Base-by-base conservation (phyloP, 805 yeast species). In the Cyberlindnera amylophila region DNA sequence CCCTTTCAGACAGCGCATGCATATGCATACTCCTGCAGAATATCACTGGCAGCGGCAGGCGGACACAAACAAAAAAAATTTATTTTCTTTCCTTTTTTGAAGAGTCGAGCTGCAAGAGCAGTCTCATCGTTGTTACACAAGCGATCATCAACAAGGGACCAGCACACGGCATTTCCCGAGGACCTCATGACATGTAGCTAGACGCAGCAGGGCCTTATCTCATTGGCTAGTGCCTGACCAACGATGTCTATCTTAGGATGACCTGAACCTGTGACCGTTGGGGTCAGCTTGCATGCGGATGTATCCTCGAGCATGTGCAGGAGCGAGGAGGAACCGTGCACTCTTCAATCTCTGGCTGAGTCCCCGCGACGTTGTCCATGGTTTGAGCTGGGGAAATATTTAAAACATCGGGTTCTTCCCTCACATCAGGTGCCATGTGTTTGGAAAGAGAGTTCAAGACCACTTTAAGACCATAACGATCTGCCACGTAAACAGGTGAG, bases 221-320 rank as follows among this genome's bases (percentile, higher is more conserved):
- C n/a, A 32, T 32, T 32, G 34, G 34, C n/a, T 23, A 6, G 13
- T 32, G 18, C 13, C 34, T 13, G 21, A n/a, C 17, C 7, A 30
- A 30, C 15, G 32, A 30, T 17, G 17, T 30, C 16, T 8, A 6
- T n/a, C 32, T 21, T 6, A 21, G 24, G 24, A 21, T 21, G 24
- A 21, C 24, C 24, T 21, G 24, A 9, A 21, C 24, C 24, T 37
- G 40, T 31, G 40, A 31, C 35, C 35, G 40, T 30, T 31, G 35
- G 21, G 34, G 36, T 38, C 36, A 32, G 32, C 36, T 27, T 32
- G 41, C 41, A 38, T 38, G 32, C 26, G 28, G 31, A 37, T 24
- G 35, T 27, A 30, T 23, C 14, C 24, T 16, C 24, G 6, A 15
- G 19, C 33, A 19, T 31, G 33, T 36, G 38, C 38, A 36, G 38